Conservation (phyloP, 2,329 filamentous ascomycete genomes). For the Ceratocystiopsis sp. region DNA sequence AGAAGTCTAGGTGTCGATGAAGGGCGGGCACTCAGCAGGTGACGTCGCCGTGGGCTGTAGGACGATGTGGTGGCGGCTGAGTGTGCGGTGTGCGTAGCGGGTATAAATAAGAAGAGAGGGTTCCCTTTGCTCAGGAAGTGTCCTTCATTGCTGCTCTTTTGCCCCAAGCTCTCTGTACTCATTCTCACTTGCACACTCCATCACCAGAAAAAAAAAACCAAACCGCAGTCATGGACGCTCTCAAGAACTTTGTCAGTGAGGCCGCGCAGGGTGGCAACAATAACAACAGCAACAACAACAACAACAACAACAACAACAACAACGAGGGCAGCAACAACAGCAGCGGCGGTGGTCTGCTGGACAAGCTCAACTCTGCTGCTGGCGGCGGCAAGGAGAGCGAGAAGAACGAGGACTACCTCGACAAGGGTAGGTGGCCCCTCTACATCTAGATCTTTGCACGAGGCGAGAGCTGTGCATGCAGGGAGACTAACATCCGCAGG, state of each 20-base stretch:
- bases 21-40: too few species aligned
- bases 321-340: constrained; percentile 24
- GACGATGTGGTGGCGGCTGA: too few species aligned
- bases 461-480: too few species aligned
- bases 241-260: constrained; percentile 27
- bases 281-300: constrained; percentile 11
- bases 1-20: too few species aligned
- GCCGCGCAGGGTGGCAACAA: constrained; percentile 19
- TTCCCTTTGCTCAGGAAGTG: too few species aligned
- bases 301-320: constrained; percentile 13
- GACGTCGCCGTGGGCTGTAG: too few species aligned
- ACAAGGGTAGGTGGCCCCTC: constrained; percentile 45
- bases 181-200: too few species aligned
- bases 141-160: background rate
- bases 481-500: constrained; percentile 25
- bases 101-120: too few species aligned
- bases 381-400: constrained; percentile 60
- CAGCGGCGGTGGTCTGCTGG: constrained; percentile 37
- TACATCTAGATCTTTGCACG: too few species aligned
- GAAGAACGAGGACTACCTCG: constrained; percentile 68
- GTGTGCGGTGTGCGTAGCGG: too few species aligned
- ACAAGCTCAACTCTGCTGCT: constrained; percentile 54
- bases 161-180: background rate
- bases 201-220: too few species aligned
- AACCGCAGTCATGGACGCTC: constrained; percentile 30